phyloP scores from a whole-genome alignment of 805 yeast species.

The Lipomyces anomalus region DNA sequence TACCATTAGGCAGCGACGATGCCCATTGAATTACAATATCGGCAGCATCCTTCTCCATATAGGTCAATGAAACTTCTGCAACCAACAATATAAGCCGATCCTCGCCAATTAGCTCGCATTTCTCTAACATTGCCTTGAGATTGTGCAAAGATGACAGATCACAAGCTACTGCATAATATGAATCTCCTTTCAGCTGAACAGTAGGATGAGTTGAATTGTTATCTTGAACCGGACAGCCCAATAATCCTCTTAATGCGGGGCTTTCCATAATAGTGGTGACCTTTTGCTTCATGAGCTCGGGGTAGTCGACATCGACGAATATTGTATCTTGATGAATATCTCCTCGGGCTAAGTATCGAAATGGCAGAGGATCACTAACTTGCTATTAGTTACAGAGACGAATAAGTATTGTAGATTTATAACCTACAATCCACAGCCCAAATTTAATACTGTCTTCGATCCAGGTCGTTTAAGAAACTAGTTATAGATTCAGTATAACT shows the following conservation, averaged over 20 bases:
- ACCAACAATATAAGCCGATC: conserved; percentile 45
- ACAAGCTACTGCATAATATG: conserved; percentile 60
- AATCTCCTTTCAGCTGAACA: conserved; percentile 35
- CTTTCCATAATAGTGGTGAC: conserved; percentile 44
- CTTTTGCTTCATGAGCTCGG: conserved; percentile 58
- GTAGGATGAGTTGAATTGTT: too few species aligned
- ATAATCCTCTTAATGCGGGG: too few species aligned
- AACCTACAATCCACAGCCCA: conserved; percentile 67
- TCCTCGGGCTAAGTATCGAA: conserved; percentile 41
- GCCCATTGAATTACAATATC: conserved; percentile 52
- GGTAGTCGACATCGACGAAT: conserved; percentile 71
- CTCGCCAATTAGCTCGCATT: conserved; percentile 15
- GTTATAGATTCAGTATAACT: conserved; percentile 56
- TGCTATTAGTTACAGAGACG: conserved; percentile 23
- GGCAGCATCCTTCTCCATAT: conserved; percentile 64
- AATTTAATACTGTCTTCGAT: too few species aligned
- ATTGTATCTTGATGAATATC: conserved; percentile 34
- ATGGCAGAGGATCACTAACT: conserved; percentile 49
- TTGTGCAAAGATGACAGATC: conserved; percentile 49
- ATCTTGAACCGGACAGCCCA: too few species aligned
- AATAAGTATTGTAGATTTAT: conserved; percentile 36
- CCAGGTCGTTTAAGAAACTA: too few species aligned
- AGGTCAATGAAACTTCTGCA: conserved; percentile 79
- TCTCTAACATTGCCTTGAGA: conserved; percentile 25
- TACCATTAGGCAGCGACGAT: conserved; percentile 39